Base-by-base conservation (phyloP, 2,329 filamentous ascomycete genomes). In the Alternaria rosae region DNA sequence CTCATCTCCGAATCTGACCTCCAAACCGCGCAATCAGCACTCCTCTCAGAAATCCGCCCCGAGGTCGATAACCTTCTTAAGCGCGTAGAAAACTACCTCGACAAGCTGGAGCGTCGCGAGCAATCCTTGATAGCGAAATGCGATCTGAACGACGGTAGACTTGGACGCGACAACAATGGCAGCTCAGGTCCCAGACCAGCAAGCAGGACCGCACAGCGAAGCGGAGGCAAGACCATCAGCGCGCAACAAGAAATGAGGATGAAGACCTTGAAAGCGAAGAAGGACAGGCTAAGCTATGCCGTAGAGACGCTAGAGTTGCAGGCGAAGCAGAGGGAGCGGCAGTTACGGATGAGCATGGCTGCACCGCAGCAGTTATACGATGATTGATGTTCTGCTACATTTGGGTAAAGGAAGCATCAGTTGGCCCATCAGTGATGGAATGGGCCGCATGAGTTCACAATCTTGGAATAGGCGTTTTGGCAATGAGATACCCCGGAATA, bases 11-110 rank as follows among this genome's bases (percentile, higher is more conserved):
- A 97, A 77, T 88, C 91, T 12, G 92, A 92, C 54, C 88, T 97
- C 45, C 89, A 90, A 64, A 87, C 90, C 65, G 94, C 94, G 30
- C 94, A 97, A 80, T 85, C 92, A 68, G 90, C 92, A 5, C 88
- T 97, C 17, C 90, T 93, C 71, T 91, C 92, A 73, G 93, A 97
- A 77, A 95, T 97, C 70, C 90, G 91, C n/a, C 94, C 94, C 9
- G 93, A 93, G 78, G 91, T 97, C 66, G 84, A 89, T 28, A 87
- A 89, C 60, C 87, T 97, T 3, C 88, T 97, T 54, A 87, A 89
- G 65, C 90, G 93, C 68, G 92, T 93, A n/a, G 89, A 93, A 68
- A 89, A 90, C 65, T 91, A 97, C 74, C 86, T 96, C 41, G 92
- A 94, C 70, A 92, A 92, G 61, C 88, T 94, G 43, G 91, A 91